Evolutionary conservation across 2,329 filamentous ascomycete genomes (phyloP), one percentile per base, ranked within the genome.

Genomic region (Pseudocercospora fuligena): DNA sequence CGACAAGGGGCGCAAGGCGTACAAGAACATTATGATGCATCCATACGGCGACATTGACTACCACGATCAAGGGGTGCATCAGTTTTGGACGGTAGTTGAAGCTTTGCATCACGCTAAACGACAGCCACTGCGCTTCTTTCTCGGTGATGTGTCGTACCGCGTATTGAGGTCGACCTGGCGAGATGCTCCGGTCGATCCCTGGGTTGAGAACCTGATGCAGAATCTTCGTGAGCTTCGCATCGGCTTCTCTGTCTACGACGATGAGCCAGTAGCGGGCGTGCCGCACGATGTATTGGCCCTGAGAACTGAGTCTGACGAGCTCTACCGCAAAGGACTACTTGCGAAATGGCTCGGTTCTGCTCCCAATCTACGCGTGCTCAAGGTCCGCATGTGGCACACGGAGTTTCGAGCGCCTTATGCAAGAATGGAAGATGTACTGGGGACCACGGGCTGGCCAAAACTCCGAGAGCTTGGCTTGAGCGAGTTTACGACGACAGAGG

Each of bases 381-480:
- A 66, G 21, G 16, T 61, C 2, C 7, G 36, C 21, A 66, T 58
- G 61, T 49, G 36, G 7, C 23, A 33, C 8, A 29, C 36, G 14
- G 33, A 47, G 9, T 7, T 27, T 3, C 25, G 9, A 14, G 19
- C 51, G 16, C 3, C 19, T 27, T 47, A 29, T 46, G 19, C 40
- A 5, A 23, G 14, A 14, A 16, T 63, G 53, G 21, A 56, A n/a
- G 47, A 66, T 19, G 23, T 31, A 2, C 12, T 66, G 7, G 57
- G 57, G 0, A n/a, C 14, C 6, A 23, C 27, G 19, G 49, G 59
- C 8, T 66, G 63, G 63, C 63, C 40, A 19, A 66, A 62, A 21
- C 51, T 66, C 12, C 58, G 63, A 23, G 63, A 61, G 23, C 51
- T 66, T 9, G 63, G 47, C 9, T 21, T 62, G 31, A 46, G 47